phyloP scores from a whole-genome alignment of 495 filamentous ascomycete species.

The Cercophora samala region DNA sequence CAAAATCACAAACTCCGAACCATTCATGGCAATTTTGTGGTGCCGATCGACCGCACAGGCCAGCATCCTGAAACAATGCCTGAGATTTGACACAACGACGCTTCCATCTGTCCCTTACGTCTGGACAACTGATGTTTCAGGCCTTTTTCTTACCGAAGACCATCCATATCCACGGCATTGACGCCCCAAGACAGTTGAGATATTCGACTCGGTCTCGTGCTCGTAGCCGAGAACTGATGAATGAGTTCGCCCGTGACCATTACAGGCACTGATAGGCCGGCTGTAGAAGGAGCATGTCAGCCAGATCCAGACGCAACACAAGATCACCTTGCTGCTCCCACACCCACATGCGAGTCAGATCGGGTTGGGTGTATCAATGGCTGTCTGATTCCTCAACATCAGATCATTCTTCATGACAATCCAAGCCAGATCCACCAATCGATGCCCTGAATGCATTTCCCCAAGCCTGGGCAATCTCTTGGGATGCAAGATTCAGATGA shows the following conservation, averaged over 20 bases:
- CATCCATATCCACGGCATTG: neutral
- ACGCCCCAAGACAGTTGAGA: neutral
- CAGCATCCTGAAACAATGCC: conserved; percentile 8
- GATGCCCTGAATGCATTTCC: neutral
- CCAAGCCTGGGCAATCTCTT: neutral
- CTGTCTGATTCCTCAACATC: neutral
- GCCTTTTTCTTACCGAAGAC: neutral
- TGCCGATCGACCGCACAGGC: neutral
- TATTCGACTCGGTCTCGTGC: neutral
- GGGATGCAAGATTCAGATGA: neutral
- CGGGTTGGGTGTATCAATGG: neutral
- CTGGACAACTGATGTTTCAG: neutral
- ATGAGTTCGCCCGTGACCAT: no score
- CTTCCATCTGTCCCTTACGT: neutral
- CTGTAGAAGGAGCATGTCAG: no score
- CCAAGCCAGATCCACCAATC: neutral
- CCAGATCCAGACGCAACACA: neutral
- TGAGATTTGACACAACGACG: conserved; percentile 6
- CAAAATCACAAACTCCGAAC: neutral
- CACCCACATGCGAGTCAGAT: neutral
- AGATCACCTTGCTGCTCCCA: neutral
- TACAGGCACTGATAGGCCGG: no score
- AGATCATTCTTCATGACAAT: neutral
- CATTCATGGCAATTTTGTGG: neutral
- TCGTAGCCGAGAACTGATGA: neutral